These are phyloP conservation scores for Zancudomyces culisetae DNA, from an alignment of 371 early-diverging fungal species.

Conservation along the genomic window DNA sequence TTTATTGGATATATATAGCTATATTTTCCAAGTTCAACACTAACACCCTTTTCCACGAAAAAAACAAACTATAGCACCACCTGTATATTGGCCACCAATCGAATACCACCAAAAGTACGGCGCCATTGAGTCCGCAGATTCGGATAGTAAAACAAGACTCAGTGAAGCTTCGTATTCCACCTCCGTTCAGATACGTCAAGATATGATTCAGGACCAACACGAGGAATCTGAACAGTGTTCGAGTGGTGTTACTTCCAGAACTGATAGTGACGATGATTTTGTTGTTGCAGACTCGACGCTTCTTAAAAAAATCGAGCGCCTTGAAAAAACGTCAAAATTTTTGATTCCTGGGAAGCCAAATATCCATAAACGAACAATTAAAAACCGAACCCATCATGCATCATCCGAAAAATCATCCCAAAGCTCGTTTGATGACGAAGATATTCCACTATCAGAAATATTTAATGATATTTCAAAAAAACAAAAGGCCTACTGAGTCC, in stretches of 20 bases:
- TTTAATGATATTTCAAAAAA: neutral
- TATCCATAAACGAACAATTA: neutral
- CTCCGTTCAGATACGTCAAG: neutral
- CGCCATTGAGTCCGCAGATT: too few relatives aligned
- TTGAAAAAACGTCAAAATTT: neutral
- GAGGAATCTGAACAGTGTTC: neutral
- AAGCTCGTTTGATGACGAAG: neutral
- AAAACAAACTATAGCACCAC: neutral
- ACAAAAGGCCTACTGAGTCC: neutral
- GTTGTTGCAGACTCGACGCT: neutral
- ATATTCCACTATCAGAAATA: neutral
- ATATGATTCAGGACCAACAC: neutral
- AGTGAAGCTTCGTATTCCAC: neutral
- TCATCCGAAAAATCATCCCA: too few relatives aligned
- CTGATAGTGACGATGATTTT: constrained; percentile 3
- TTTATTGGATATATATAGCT: too few relatives aligned
- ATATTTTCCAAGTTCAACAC: too few relatives aligned
- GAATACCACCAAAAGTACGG: too few relatives aligned
- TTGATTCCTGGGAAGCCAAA: neutral
- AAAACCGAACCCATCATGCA: neutral
- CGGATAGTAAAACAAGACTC: neutral
- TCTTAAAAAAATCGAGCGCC: neutral
- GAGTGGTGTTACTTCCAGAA: neutral
- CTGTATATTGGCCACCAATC: constrained; percentile 4
- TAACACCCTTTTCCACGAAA: too few relatives aligned